Evolutionary conservation across 208 protist genomes (phyloP).

Genomic region (Leishmania gerbilli): DNA sequence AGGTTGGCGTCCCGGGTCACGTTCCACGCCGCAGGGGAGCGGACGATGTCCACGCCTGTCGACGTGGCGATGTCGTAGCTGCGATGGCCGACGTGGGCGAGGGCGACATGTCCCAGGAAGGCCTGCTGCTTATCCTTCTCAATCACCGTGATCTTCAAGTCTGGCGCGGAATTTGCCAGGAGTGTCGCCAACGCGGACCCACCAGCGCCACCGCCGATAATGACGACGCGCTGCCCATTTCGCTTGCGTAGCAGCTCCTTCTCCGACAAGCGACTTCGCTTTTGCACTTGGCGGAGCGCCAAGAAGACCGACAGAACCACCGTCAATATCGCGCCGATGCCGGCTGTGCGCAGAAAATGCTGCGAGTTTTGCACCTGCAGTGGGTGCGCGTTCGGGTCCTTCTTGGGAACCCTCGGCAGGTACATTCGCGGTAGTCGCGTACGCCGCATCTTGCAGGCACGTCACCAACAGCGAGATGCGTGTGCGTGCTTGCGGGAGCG

Average conservation of each 20-base stretch:
- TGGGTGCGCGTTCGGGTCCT: conserved; percentile 48
- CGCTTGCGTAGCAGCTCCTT: conserved; percentile 32
- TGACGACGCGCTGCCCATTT: conserved; percentile 63
- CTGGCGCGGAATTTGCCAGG: conserved; percentile 47
- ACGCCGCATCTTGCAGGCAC: conserved; percentile 11
- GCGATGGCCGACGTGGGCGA: conserved; percentile 83
- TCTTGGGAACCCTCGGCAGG: conserved; percentile 45
- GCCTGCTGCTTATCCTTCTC: conserved; percentile 66
- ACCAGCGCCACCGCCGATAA: conserved; percentile 72
- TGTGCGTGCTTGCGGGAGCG: not conserved
- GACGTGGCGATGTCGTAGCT: conserved; percentile 89
- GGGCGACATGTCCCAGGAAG: conserved; percentile 63
- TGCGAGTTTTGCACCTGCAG: conserved; percentile 55
- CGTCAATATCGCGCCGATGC: conserved; percentile 33
- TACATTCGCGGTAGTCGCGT: conserved; percentile 52
- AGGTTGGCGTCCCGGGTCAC: conserved; percentile 75
- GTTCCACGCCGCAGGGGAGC: conserved; percentile 78
- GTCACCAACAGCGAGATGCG: not conserved
- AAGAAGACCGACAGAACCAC: conserved; percentile 35
- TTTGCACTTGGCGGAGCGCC: conserved; percentile 47
- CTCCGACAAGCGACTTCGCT: conserved; percentile 39
- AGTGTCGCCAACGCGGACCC: conserved; percentile 63
- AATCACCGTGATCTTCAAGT: conserved; percentile 80
- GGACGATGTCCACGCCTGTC: conserved; percentile 65
- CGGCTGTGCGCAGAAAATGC: conserved; percentile 43